phyloP scores from a whole-genome alignment of 306 rosid genomes.

The Vigna reflexopilosa region DNA sequence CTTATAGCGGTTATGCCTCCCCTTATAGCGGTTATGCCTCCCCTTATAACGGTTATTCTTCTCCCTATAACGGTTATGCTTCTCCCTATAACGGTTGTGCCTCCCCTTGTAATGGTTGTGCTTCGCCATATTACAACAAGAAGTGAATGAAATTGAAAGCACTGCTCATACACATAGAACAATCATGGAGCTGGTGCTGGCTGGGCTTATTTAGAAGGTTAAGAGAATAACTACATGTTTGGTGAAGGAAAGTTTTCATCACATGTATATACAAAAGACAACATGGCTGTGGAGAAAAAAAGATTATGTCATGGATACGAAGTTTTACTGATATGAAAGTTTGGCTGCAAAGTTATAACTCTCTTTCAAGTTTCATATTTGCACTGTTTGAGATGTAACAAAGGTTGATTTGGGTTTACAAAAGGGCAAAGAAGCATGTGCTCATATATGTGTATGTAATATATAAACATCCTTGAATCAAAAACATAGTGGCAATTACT shows the following conservation, averaged over 20 bases:
- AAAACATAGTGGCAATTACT: not conserved
- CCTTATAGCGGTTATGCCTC: constrained; percentile 51
- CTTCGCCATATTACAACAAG: constrained; percentile 45
- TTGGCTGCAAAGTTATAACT: constrained; percentile 26
- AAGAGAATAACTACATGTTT: constrained; percentile 34
- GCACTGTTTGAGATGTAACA: constrained; percentile 27
- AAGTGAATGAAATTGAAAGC: constrained; percentile 27
- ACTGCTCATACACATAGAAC: not conserved
- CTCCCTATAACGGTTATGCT: not conserved
- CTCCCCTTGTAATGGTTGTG: constrained; percentile 46
- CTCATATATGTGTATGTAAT: constrained; percentile 7
- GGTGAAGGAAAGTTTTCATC: constrained; percentile 29
- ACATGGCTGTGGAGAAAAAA: not conserved
- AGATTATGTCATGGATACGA: constrained; percentile 20
- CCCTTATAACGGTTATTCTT: constrained; percentile 21
- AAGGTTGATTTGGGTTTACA: constrained; percentile 10
- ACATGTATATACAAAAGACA: constrained; percentile 34
- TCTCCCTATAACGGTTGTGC: constrained; percentile 35
- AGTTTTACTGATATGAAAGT: constrained; percentile 27
- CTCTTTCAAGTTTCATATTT: constrained; percentile 11
- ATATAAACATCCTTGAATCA: constrained; percentile 6
- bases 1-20: constrained; percentile 51
- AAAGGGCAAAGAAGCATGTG: constrained; percentile 11
- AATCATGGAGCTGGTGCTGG: not conserved
- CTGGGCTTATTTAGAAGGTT: not conserved